Conservation (phyloP, 2,329 filamentous ascomycete species). For the Fusarium sororula region DNA sequence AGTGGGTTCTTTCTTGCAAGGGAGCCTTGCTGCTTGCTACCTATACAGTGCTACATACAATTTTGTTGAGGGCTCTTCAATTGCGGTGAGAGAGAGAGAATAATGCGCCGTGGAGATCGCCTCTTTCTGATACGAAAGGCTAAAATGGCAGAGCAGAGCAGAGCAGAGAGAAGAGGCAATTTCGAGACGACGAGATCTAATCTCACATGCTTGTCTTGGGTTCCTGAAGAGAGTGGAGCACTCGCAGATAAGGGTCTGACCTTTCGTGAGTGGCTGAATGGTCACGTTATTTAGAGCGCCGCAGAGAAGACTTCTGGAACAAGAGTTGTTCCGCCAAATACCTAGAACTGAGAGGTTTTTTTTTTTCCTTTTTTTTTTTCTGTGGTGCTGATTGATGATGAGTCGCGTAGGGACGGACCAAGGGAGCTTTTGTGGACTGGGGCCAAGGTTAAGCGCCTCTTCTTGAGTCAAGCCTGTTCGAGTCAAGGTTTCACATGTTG, state of each 20-base stretch:
- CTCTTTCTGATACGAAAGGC: background rate
- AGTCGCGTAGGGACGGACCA: background rate
- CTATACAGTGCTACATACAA: background rate
- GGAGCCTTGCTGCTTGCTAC: constrained; percentile 13
- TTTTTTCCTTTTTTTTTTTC: background rate
- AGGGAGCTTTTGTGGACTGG: background rate
- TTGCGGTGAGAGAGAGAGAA: constrained; percentile 7
- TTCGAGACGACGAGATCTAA: background rate
- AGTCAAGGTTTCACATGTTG: constrained; percentile 21
- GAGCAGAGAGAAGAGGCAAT: background rate
- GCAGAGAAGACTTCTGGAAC: constrained; percentile 16
- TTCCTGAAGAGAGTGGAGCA: constrained; percentile 27
- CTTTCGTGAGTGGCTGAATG: constrained; percentile 14
- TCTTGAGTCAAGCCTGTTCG: constrained; percentile 14
- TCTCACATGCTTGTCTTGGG: constrained; percentile 5
- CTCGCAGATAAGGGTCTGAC: constrained; percentile 8
- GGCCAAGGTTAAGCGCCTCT: constrained; percentile 18
- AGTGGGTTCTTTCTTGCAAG: constrained; percentile 5
- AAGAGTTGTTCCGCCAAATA: constrained; percentile 1
- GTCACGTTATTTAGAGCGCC: constrained; percentile 27
- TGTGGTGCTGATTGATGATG: background rate
- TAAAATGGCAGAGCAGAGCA: background rate
- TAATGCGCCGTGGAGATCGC: background rate
- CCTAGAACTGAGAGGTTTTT: background rate
- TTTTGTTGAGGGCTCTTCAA: constrained; percentile 14